Evolutionary conservation across 1,284 basidiomycete genomes (phyloP).

Genomic region (Leccinum colubrinum): DNA sequence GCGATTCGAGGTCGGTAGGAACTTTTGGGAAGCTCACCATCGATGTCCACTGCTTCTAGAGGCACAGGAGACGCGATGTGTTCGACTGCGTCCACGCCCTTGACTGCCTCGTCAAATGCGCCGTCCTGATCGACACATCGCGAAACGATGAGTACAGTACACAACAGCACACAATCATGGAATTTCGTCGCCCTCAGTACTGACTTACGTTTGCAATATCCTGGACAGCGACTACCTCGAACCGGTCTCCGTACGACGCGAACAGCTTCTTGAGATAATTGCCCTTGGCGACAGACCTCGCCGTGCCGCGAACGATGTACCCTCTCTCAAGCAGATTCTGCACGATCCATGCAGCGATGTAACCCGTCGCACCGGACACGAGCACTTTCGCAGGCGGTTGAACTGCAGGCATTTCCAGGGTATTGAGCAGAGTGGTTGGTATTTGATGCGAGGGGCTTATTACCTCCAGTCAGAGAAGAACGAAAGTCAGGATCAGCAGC

Average conservation of each 20-base stretch:
- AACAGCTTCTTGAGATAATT: too few relatives aligned
- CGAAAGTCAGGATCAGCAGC: too few relatives aligned
- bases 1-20: not conserved
- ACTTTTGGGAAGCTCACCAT: not conserved
- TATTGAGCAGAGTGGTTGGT: not conserved
- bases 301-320: not conserved
- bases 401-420: not conserved
- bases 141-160: too few relatives aligned
- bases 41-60: not conserved
- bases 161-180: not conserved
- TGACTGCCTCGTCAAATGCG: too few relatives aligned
- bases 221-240: too few relatives aligned
- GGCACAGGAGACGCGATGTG: not conserved
- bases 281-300: too few relatives aligned
- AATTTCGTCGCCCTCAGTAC: not conserved
- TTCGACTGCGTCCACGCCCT: too few relatives aligned
- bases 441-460: not conserved
- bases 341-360: not conserved
- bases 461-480: too few relatives aligned
- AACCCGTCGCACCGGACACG: not conserved
- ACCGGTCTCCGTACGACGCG: too few relatives aligned
- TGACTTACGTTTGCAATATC: too few relatives aligned
- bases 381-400: not conserved
- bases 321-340: not conserved
- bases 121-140: too few relatives aligned